Conservation (phyloP, 2,329 filamentous ascomycete genomes). For the Daldinia sp. region DNA sequence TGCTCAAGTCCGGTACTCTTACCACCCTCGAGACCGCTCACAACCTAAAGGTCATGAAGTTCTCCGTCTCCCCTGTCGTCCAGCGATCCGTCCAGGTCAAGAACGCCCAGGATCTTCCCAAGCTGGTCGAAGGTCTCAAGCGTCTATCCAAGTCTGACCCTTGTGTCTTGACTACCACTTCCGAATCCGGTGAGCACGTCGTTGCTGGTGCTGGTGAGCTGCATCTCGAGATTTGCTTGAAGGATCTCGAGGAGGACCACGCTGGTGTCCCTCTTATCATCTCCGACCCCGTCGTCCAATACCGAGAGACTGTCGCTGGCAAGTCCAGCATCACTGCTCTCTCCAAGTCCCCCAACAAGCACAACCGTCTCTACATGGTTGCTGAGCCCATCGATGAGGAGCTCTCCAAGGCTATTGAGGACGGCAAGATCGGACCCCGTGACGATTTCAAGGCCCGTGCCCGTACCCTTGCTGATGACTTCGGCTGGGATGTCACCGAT, state of each 20-base stretch:
- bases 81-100: conserved; percentile 99
- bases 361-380: conserved; percentile 99
- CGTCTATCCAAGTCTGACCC: conserved; percentile 99
- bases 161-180: conserved; percentile 92
- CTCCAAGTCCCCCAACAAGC: conserved; percentile 99
- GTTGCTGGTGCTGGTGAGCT: conserved; percentile 99
- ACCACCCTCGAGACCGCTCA: conserved; percentile 97
- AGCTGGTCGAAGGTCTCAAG: conserved; percentile 99
- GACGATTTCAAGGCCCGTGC: conserved; percentile 99
- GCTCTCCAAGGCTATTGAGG: conserved; percentile 88
- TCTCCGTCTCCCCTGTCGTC: conserved; percentile 99
- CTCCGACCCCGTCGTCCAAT: conserved; percentile 97
- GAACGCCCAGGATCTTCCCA: conserved; percentile 99
- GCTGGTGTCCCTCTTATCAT: conserved; percentile 97
- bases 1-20: conserved; percentile 99
- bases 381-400: conserved; percentile 94
- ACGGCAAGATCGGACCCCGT: conserved; percentile 90
- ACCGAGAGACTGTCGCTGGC: conserved; percentile 92
- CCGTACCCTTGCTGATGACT: conserved; percentile 94
- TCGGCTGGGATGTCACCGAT: conserved; percentile 99
- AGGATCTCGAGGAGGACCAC: conserved; percentile 99
- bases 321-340: conserved; percentile 95
- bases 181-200: conserved; percentile 96
- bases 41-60: conserved; percentile 99
- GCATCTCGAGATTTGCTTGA: conserved; percentile 99